phyloP scores from a whole-genome alignment of 75 land plant species.

The Azolla pinnata region DNA sequence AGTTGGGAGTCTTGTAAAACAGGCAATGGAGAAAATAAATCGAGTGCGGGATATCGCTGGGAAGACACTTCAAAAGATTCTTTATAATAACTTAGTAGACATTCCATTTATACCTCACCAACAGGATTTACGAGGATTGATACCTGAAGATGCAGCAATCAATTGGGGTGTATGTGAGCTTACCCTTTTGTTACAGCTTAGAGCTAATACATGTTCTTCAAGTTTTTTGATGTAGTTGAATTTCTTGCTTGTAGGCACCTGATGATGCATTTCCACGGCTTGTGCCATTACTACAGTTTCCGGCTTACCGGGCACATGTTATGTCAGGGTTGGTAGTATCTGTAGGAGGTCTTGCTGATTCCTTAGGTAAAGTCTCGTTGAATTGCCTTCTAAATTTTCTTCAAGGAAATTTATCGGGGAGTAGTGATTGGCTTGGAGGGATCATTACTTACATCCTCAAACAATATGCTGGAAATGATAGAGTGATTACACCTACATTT shows the following conservation, averaged over 20 bases:
- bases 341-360: constrained; percentile 83
- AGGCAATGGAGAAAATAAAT: constrained; percentile 92
- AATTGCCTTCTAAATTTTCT: constrained; percentile 68
- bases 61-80: constrained; percentile 48
- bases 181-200: neutral
- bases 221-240: neutral
- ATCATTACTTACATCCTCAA: constrained; percentile 57
- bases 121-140: constrained; percentile 42
- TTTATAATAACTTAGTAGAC: constrained; percentile 32
- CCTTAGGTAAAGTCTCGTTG: constrained; percentile 64
- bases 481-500: constrained; percentile 70
- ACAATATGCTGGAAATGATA: constrained; percentile 52
- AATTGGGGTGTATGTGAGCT: constrained; percentile 57
- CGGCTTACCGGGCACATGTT: constrained; percentile 54
- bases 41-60: constrained; percentile 87
- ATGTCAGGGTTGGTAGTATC: constrained; percentile 79
- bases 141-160: constrained; percentile 42
- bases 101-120: constrained; percentile 56
- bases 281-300: constrained; percentile 56
- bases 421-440: constrained; percentile 32
- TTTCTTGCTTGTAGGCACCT: constrained; percentile 52
- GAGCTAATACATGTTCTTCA: neutral
- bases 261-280: constrained; percentile 65
- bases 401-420: constrained; percentile 17
- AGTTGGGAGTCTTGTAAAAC: constrained; percentile 67